Conservation (phyloP, 768 basidiomycete species). For the Hygrocybe punicea region DNA sequence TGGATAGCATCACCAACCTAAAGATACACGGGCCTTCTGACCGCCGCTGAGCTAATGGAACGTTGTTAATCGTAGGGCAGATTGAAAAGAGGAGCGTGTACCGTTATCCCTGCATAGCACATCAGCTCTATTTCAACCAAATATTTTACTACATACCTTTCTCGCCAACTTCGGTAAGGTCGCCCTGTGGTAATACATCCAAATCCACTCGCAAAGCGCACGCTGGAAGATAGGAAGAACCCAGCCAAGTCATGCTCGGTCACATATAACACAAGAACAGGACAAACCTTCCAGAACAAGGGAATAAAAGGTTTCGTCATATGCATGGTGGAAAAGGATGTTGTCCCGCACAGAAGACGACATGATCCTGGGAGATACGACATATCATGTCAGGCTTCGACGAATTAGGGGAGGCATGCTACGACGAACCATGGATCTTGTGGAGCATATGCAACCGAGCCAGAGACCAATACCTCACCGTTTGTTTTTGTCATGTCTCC, state of each 20-base stretch:
- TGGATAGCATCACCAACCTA: not conserved
- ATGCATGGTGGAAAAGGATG: slow-evolving; percentile 87
- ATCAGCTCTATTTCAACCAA: no score
- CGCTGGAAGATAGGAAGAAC: slow-evolving; percentile 37
- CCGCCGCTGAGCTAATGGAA: slow-evolving; percentile 69
- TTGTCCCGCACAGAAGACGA: slow-evolving; percentile 86
- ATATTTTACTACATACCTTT: slow-evolving; percentile 50
- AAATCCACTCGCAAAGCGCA: slow-evolving; percentile 86
- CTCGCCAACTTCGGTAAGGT: slow-evolving; percentile 82
- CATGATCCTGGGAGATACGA: slow-evolving; percentile 55
- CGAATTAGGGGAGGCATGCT: not conserved
- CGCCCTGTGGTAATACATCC: slow-evolving; percentile 73
- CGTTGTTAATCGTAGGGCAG: not conserved
- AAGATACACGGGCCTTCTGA: slow-evolving; percentile 73
- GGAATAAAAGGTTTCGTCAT: slow-evolving; percentile 81
- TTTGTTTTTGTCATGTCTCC: slow-evolving; percentile 81
- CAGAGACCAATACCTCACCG: slow-evolving; percentile 67
- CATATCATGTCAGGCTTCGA: not conserved
- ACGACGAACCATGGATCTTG: slow-evolving; percentile 75
- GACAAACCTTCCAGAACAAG: slow-evolving; percentile 61
- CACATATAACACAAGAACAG: slow-evolving; percentile 33
- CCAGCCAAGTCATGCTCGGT: not conserved
- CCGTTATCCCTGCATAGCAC: no score
- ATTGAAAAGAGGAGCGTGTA: no score
- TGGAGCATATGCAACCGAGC: slow-evolving; percentile 50